These are phyloP conservation scores for Hypoxylon lienhwacheense DNA, from an alignment of 495 filamentous ascomycete genomes.

Conservation along the genomic window DNA sequence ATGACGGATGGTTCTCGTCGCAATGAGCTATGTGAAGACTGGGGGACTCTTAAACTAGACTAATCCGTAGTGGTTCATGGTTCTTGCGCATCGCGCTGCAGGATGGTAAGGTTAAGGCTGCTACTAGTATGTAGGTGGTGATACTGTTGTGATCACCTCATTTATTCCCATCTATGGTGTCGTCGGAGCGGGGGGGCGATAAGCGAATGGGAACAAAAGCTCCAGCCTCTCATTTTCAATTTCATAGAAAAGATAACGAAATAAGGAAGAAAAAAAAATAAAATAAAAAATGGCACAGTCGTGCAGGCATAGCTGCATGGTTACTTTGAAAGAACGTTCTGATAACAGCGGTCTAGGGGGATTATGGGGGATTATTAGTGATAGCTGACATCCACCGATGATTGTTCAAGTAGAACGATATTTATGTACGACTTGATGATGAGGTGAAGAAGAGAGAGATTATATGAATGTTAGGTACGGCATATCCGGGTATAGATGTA, in stretches of 20 bases:
- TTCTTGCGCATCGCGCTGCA: conserved; percentile 22
- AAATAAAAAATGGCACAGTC: neutral
- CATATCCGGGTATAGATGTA: too few relatives aligned
- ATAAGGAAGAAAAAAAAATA: neutral
- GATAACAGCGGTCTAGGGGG: too few relatives aligned
- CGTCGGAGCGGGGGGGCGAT: conserved; percentile 13
- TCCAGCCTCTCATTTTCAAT: conserved; percentile 28
- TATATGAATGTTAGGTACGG: too few relatives aligned
- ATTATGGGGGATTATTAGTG: too few relatives aligned
- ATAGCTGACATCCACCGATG: too few relatives aligned
- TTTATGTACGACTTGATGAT: too few relatives aligned
- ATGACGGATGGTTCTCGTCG: neutral
- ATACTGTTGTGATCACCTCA: conserved; percentile 17
- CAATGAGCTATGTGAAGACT: conserved; percentile 14
- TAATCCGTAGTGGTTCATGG: too few relatives aligned
- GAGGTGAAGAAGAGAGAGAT: too few relatives aligned
- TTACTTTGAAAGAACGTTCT: too few relatives aligned
- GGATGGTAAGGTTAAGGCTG: conserved; percentile 18
- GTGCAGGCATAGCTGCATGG: too few relatives aligned
- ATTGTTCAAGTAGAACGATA: too few relatives aligned
- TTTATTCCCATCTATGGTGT: conserved; percentile 9
- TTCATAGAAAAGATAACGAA: neutral
- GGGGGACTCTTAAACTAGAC: conserved; percentile 1
- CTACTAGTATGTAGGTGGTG: conserved; percentile 3
- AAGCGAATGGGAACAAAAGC: conserved; percentile 5